Percentiles rank a stretch among this genome's conserved stretches.
These are phyloP conservation scores for Xylaria polymorpha DNA, from an alignment of 2,329 filamentous ascomycete species.

Conservation along the genomic window DNA sequence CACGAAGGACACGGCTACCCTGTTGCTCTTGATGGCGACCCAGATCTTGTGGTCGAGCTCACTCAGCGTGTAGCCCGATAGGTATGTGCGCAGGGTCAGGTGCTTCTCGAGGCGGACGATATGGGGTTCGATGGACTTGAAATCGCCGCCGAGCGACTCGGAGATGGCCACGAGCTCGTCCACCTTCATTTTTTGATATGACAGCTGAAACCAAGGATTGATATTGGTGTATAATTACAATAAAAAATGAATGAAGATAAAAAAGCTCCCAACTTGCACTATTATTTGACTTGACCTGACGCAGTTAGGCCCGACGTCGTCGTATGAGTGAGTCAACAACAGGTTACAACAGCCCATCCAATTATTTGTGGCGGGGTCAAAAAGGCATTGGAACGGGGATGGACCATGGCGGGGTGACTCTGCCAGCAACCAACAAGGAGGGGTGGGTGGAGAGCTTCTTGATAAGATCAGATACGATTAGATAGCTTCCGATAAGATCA, in stretches of 20 bases:
- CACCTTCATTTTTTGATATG: conserved; percentile 62
- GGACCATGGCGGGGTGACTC: conserved; percentile 35
- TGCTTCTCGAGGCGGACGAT: conserved; percentile 86
- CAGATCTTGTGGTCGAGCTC: conserved; percentile 85
- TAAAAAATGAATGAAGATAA: not conserved
- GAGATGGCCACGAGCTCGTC: conserved; percentile 66
- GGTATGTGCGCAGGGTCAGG: conserved; percentile 85
- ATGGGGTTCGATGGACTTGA: conserved; percentile 82
- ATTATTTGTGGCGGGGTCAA: conserved; percentile 41
- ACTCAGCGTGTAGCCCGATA: conserved; percentile 82
- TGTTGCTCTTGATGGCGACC: conserved; percentile 84
- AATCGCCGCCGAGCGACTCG: conserved; percentile 71
- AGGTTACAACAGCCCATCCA: conserved; percentile 11
- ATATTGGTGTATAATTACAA: not conserved
- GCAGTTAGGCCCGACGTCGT: conserved; percentile 16
- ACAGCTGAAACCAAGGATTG: not conserved
- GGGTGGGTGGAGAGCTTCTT: not conserved
- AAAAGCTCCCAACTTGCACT: not conserved
- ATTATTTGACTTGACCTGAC: not conserved
- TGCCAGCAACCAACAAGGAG: not conserved
- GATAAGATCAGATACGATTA: conserved; percentile 27
- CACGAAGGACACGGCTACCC: conserved; percentile 83
- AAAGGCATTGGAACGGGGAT: conserved; percentile 22
- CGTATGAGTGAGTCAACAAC: conserved; percentile 35
- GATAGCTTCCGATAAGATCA: conserved; percentile 34